Evolutionary conservation across 176 grass and related monocot genomes (phyloP).

Genomic region (Ensete ventricosum): DNA sequence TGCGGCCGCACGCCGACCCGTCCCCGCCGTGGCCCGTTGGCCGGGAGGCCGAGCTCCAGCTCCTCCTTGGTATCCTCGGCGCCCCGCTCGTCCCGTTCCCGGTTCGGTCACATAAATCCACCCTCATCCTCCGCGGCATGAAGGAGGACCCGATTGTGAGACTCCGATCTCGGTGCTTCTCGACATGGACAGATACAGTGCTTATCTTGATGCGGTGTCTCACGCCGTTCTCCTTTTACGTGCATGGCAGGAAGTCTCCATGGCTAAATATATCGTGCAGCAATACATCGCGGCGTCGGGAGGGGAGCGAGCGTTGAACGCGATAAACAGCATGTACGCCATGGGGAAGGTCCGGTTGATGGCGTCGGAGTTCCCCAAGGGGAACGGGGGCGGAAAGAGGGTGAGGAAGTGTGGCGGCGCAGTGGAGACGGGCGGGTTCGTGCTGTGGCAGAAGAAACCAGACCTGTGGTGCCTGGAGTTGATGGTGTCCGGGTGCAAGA

Average conservation of each 20-base stretch:
- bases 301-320: not conserved
- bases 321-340: slow-evolving; percentile 10
- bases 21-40: not conserved
- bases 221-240: not conserved
- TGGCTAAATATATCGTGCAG: slow-evolving; percentile 6
- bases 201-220: too few relatives aligned
- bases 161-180: too few relatives aligned
- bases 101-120: not conserved
- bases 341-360: slow-evolving; percentile 8
- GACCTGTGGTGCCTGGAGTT: slow-evolving; percentile 94
- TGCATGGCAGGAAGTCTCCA: not conserved
- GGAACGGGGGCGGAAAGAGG: not conserved
- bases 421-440: slow-evolving; percentile 63
- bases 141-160: slow-evolving; percentile 16
- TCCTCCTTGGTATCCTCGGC: slow-evolving; percentile 4
- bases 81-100: not conserved
- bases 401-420: not conserved
- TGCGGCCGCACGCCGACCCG: not conserved
- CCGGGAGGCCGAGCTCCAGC: not conserved
- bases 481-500: slow-evolving; percentile 82
- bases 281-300: slow-evolving; percentile 15
- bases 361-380: slow-evolving; percentile 2
- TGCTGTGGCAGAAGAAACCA: slow-evolving; percentile 91
- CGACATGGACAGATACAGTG: too few relatives aligned
- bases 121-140: not conserved